A percentile compares a stretch with the other conserved stretches of the same genome.
Evolutionary conservation across 2,329 filamentous ascomycete genomes (phyloP).

Genomic region (Ophiostoma australiae): DNA sequence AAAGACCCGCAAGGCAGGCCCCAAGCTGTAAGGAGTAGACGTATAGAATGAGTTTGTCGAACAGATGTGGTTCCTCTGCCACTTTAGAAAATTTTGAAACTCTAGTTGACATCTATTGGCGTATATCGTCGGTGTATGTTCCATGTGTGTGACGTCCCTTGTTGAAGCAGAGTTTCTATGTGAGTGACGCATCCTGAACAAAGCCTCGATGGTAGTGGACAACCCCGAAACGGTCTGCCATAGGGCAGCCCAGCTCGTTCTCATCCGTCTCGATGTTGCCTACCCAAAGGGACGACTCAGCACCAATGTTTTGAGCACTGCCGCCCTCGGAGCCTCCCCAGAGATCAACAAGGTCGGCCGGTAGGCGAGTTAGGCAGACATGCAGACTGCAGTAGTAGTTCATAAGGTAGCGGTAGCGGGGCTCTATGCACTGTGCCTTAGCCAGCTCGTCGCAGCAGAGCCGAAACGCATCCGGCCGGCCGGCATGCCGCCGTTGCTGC

Average conservation of each 20-base stretch:
- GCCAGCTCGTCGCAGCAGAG: constrained; percentile 23
- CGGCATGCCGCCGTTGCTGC: background rate
- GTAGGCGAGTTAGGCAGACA: constrained; percentile 21
- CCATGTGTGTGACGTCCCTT: background rate
- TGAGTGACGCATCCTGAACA: constrained; percentile 20
- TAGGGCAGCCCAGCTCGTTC: constrained; percentile 16
- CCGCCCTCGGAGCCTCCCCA: constrained; percentile 12
- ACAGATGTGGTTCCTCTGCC: no score
- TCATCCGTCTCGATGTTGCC: constrained; percentile 24
- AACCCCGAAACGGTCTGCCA: constrained; percentile 15
- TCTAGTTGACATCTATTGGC: background rate
- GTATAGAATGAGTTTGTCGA: background rate
- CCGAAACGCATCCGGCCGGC: background rate
- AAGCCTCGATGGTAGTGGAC: constrained; percentile 17
- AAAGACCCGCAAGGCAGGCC: constrained; percentile 18
- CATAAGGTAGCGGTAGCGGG: constrained; percentile 25
- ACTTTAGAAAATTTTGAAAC: background rate
- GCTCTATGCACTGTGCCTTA: constrained; percentile 16
- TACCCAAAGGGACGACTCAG: constrained; percentile 21
- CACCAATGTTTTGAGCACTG: background rate
- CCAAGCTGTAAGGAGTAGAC: constrained; percentile 19
- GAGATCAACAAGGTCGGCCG: constrained; percentile 15
- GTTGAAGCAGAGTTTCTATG: background rate
- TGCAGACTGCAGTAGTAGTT: constrained; percentile 26
- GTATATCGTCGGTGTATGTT: background rate